phyloP scores from a whole-genome alignment of 768 basidiomycete species.

The Gelatoporia subvermispora region DNA sequence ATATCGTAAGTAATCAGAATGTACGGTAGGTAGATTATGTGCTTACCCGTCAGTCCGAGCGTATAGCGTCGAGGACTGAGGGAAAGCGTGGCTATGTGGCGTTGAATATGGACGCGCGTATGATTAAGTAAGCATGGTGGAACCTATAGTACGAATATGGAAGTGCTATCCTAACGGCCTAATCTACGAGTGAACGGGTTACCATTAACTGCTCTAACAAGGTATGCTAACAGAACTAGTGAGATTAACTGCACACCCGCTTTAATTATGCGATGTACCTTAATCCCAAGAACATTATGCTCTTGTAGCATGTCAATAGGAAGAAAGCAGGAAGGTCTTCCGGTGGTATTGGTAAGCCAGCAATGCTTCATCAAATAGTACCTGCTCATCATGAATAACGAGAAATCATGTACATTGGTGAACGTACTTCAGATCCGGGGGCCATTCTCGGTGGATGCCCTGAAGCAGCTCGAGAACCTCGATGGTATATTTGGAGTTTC shows the following conservation, averaged over 20 bases:
- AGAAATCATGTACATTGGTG: neutral
- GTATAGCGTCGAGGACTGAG: neutral
- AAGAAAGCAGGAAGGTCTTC: constrained; percentile 16
- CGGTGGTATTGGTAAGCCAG: constrained; percentile 17
- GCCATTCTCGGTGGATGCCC: constrained; percentile 24
- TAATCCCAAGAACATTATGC: constrained; percentile 33
- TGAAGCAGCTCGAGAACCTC: constrained; percentile 27
- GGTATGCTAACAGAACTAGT: neutral
- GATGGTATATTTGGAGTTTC: constrained; percentile 22
- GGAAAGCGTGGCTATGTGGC: neutral
- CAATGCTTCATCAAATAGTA: constrained; percentile 4
- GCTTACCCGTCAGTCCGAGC: neutral
- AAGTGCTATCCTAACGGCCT: no score
- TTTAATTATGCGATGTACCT: constrained; percentile 16
- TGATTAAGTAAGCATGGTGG: no score
- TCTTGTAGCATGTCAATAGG: constrained; percentile 32
- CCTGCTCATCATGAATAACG: neutral
- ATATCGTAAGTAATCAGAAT: neutral
- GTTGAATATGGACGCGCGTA: neutral
- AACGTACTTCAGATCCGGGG: constrained; percentile 16
- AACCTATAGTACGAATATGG: no score
- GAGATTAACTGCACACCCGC: neutral
- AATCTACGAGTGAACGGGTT: no score
- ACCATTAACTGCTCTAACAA: neutral
- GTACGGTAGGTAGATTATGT: neutral